A percentile compares a stretch with the other conserved stretches of the same genome.
Conservation (phyloP, 2,329 filamentous ascomycete species). For the Fusarium ambrosium region DNA sequence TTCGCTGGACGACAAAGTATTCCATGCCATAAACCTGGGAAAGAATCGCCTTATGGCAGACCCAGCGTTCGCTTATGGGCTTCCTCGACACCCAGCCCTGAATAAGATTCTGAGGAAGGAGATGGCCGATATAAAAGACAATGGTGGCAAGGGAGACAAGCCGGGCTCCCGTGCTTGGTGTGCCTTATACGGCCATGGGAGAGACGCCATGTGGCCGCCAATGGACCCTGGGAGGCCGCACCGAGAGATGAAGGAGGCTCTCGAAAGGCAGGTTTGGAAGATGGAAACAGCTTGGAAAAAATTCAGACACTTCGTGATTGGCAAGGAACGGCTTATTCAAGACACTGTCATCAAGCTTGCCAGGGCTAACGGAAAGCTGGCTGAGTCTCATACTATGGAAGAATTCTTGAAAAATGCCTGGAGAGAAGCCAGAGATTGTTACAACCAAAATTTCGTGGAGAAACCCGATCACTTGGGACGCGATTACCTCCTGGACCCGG, state of each 20-base stretch:
- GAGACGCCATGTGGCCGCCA: slow-evolving; percentile 29
- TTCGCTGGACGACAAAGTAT: background rate
- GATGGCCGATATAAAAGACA: background rate
- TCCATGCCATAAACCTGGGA: background rate
- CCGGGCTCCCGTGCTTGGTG: background rate
- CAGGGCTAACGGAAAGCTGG: background rate
- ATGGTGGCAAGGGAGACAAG: background rate
- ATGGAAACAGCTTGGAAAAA: slow-evolving; percentile 10
- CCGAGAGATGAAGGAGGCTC: background rate
- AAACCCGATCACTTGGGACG: slow-evolving; percentile 7
- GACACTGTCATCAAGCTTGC: slow-evolving; percentile 20
- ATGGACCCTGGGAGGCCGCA: slow-evolving; percentile 21
- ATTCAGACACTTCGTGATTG: slow-evolving; percentile 15
- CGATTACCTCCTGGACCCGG: slow-evolving; percentile 27
- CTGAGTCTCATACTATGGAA: slow-evolving; percentile 8
- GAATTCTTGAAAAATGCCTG: slow-evolving; percentile 18
- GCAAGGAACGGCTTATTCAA: slow-evolving; percentile 27
- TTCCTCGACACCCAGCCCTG: background rate
- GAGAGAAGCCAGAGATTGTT: slow-evolving; percentile 19
- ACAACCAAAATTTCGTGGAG: slow-evolving; percentile 16
- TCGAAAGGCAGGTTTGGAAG: background rate
- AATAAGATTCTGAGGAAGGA: background rate
- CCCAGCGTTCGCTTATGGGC: background rate
- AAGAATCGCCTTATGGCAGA: background rate
- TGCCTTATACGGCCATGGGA: slow-evolving; percentile 7